Conservation (phyloP, 2,329 filamentous ascomycete genomes). For the Sclerotinia nivalis region DNA sequence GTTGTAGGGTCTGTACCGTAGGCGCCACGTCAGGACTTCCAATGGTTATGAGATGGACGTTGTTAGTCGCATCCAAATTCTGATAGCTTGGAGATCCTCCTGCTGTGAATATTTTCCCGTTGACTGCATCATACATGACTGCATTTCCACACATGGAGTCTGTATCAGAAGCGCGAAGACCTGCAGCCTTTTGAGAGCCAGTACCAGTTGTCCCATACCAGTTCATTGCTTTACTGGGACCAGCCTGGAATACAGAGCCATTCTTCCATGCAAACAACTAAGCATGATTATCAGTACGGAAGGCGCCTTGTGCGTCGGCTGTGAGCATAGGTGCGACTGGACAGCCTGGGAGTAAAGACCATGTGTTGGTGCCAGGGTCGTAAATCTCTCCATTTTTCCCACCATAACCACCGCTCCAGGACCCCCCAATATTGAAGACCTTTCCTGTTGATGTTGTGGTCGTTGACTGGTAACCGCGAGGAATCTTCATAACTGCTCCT, state of each 20-base stretch:
- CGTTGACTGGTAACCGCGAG: conserved; percentile 20
- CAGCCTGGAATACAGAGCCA: conserved; percentile 34
- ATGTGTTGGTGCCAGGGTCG: conserved; percentile 48
- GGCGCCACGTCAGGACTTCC: conserved; percentile 36
- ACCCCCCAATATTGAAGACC: conserved; percentile 59
- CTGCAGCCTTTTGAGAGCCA: conserved; percentile 47
- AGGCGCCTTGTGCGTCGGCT: conserved; percentile 46
- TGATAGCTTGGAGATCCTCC: conserved; percentile 53
- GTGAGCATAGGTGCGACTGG: conserved; percentile 54
- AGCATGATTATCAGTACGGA: conserved; percentile 53
- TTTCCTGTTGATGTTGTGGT: conserved; percentile 43
- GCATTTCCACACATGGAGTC: conserved; percentile 58
- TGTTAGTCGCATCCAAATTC: conserved; percentile 45
- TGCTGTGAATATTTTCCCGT: conserved; percentile 55
- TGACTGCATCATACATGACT: conserved; percentile 57
- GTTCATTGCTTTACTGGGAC: conserved; percentile 49
- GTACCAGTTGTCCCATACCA: conserved; percentile 53
- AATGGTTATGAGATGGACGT: conserved; percentile 54
- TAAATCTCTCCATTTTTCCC: conserved; percentile 60
- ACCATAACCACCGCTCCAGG: conserved; percentile 51
- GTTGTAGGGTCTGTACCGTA: conserved; percentile 40
- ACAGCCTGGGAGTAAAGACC: conserved; percentile 49
- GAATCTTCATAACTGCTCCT: conserved; percentile 17
- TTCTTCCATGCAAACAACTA: conserved; percentile 45
- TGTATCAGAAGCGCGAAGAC: conserved; percentile 46